phyloP scores from a whole-genome alignment of 2,329 filamentous ascomycete species.

The Cladosporium halotolerans region DNA sequence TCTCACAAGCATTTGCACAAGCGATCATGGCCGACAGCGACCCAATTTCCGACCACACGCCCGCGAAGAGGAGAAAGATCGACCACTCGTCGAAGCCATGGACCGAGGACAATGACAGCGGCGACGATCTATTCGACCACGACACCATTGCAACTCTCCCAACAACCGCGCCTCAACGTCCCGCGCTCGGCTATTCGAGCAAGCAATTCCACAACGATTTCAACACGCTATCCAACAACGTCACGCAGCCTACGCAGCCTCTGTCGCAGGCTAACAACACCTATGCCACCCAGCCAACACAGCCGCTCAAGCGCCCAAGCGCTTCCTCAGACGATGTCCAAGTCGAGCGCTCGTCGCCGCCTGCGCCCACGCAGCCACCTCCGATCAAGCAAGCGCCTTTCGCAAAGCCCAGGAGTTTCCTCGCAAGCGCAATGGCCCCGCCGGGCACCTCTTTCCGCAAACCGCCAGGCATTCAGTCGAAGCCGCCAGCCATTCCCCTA shows the following conservation, averaged over 20 bases:
- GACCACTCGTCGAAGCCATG: conserved; percentile 18
- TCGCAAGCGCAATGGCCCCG: conserved; percentile 65
- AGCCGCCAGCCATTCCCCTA: conserved; percentile 18
- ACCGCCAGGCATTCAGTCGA: conserved; percentile 27
- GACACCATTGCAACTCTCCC: conserved; percentile 43
- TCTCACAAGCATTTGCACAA: not conserved
- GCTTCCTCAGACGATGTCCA: conserved; percentile 51
- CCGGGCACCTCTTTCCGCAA: conserved; percentile 64
- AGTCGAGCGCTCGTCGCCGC: conserved; percentile 80
- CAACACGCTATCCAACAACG: conserved; percentile 1
- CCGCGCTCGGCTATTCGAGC: conserved; percentile 7
- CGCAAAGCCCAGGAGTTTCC: conserved; percentile 32
- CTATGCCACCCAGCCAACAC: conserved; percentile 53
- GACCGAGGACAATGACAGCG: conserved; percentile 39
- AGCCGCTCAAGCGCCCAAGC: conserved; percentile 44
- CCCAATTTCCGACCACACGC: conserved; percentile 29
- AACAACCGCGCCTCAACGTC: not conserved
- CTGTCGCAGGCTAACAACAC: conserved; percentile 27
- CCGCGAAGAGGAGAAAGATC: conserved; percentile 30
- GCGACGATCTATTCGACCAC: conserved; percentile 44
- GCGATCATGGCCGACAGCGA: conserved; percentile 28
- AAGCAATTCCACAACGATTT: conserved; percentile 8
- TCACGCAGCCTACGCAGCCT: conserved; percentile 57
- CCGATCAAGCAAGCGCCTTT: conserved; percentile 21
- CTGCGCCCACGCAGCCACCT: conserved; percentile 27